Percentiles rank a stretch among this genome's conserved stretches.
phyloP scores from a whole-genome alignment of 306 rosid species.

The Lathyrus sativus region DNA sequence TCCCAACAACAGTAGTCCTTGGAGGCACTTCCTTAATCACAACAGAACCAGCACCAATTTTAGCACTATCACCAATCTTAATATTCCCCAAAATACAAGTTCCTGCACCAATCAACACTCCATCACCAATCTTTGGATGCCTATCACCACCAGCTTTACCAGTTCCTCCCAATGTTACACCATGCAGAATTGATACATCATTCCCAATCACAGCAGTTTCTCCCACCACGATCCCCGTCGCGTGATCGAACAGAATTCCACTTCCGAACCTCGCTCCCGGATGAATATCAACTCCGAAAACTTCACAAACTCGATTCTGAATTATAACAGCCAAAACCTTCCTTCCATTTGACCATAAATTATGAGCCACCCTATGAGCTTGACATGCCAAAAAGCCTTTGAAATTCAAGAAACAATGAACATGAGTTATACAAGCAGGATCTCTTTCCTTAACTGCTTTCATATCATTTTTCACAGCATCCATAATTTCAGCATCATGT shows the following conservation, averaged over 20 bases:
- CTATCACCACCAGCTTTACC: slow-evolving; percentile 79
- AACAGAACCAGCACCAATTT: slow-evolving; percentile 89
- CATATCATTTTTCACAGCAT: slow-evolving; percentile 52
- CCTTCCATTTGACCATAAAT: slow-evolving; percentile 65
- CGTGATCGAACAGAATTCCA: slow-evolving; percentile 82
- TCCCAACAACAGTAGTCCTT: slow-evolving; percentile 87
- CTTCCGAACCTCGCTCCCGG: slow-evolving; percentile 83
- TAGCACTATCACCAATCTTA: slow-evolving; percentile 76
- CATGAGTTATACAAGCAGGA: slow-evolving; percentile 76
- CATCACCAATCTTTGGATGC: slow-evolving; percentile 92
- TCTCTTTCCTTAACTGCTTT: slow-evolving; percentile 75
- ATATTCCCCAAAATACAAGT: slow-evolving; percentile 85
- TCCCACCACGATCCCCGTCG: slow-evolving; percentile 88
- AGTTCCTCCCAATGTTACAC: slow-evolving; percentile 91
- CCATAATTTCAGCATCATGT: slow-evolving; percentile 44
- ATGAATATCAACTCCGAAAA: slow-evolving; percentile 80
- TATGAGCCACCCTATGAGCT: slow-evolving; percentile 73
- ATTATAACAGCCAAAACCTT: slow-evolving; percentile 62
- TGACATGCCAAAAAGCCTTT: slow-evolving; percentile 85
- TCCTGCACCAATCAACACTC: slow-evolving; percentile 91
- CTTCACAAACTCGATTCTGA: slow-evolving; percentile 82
- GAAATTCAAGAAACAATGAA: slow-evolving; percentile 77
- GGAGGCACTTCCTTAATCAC: slow-evolving; percentile 90
- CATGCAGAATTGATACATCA: slow-evolving; percentile 79
- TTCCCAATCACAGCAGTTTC: slow-evolving; percentile 92